Base-by-base conservation (phyloP, 2,329 filamentous ascomycete species). In the Diplodia scrobiculata region DNA sequence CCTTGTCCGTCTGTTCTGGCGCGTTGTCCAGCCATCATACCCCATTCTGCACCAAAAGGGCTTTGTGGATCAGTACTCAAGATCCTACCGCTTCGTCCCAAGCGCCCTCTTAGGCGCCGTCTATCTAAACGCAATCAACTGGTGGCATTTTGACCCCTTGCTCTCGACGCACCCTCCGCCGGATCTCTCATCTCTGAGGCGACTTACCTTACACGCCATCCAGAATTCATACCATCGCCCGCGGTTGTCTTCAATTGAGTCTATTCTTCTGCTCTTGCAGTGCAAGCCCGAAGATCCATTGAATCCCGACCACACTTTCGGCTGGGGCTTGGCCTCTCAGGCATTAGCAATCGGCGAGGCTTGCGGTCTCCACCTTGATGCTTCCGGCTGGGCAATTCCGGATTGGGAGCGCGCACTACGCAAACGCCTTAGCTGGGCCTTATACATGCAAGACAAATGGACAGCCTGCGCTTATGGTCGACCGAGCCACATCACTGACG, bases 1-100 rank as follows among this genome's bases (percentile, higher is more conserved):
- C 62, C 81, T 95, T 60, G 84, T 94, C 64, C 86, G 90, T 70
- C 79, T 93, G 11, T 94, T 91, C 79, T 94, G 93, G 70, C 79
- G 84, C 29, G 83, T 86, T 47, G 81, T 87, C 9, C 85, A 87
- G 69, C 85, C 85, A 0, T 82, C 80, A 66, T 86, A 84, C 69
- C 85, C 85, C 1, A 82, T 87, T 54, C 73, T 87, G 3, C 84
- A 87, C 71, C 87, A 87, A 71, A 83, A 82, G 36, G 84, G 87
- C 13, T 88, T 86, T 67, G 78, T 87, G 45, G 85, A 87, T 71
- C 87, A 87, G 72, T 87, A 88, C 70, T 79, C 80, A 32, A 78
- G 83, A 11, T 84, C 84, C 0, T 83, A 86, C 69, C 79, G 81
- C 47, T 84, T 87, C 69, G 84, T 88, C 68, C 84, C 85, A 0